Evolutionary conservation across 2,329 filamentous ascomycete genomes (phyloP), one percentile per base, ranked within the genome.

Genomic region (Trichoderma arundinaceum): DNA sequence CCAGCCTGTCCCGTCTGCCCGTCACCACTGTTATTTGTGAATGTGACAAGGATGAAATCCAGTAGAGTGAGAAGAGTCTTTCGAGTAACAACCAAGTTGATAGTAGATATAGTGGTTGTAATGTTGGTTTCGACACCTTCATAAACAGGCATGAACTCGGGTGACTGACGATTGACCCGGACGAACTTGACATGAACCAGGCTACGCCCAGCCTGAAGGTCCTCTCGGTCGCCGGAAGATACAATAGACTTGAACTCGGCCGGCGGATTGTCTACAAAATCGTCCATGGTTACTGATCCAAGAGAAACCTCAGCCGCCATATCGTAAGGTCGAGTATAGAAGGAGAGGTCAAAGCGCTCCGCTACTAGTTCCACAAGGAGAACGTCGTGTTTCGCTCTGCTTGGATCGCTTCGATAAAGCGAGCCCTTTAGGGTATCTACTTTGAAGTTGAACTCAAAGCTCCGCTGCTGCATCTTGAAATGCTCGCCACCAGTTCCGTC

Each of bases 191-290:
- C 85, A 59, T 90, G 88, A 70, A 99, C 92, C 12, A 99, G 85
- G 71, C 96, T 92, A 67, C 91, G 87, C 67, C 92, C 88, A 66
- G 91, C 87, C 52, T 89, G 85, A 32, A 90, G 88, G 73, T 96
- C 94, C 49, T 89, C 86, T 7, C 80, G 77, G 56, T 90, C 88
- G 0, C 86, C 87, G 1, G 95, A 97, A 0, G 94, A 96, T n/a
- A 99, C 88, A 58, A 99, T 96, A 32, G 94, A 94, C 78, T 95
- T 97, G 82, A 99, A 99, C 73, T 98, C 94, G 7, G 90, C 90
- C 0, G 92, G 82, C 0, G 93, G 89, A 62, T 94, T 90, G 69
- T 95, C 94, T 8, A 99, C 94, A 74, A 98, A 94, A 74, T 99
- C 95, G 73, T 98, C 94, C 3, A 99, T 88, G 0, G 90, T 92